Conservation (phyloP, 768 basidiomycete species). For the Tubosaeta brunneosetosa region DNA sequence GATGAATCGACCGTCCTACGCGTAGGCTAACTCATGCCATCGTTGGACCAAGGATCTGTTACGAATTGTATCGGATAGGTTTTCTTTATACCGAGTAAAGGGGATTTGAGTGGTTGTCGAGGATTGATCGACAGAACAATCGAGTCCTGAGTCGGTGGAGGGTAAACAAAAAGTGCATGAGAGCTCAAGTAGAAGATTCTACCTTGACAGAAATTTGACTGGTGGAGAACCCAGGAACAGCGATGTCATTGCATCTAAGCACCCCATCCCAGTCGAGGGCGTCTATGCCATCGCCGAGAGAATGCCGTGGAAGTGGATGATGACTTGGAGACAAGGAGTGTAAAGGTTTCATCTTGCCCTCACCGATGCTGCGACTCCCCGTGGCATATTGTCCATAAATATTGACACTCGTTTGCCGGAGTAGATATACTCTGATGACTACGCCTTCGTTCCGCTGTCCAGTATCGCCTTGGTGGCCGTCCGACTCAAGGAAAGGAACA, state of each 20-base stretch:
- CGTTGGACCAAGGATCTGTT: conserved; percentile 49
- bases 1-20: neutral
- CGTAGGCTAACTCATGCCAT: neutral
- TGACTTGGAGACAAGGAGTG: conserved; percentile 31
- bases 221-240: conserved; percentile 44
- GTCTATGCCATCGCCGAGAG: conserved; percentile 28
- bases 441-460: conserved; percentile 9
- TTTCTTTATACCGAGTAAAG: conserved; percentile 35
- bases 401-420: conserved; percentile 45
- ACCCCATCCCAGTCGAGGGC: conserved; percentile 63
- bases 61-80: conserved; percentile 53
- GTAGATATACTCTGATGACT: conserved; percentile 45
- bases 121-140: conserved; percentile 49
- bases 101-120: conserved; percentile 34
- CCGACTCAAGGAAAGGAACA: conserved; percentile 38
- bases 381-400: conserved; percentile 20
- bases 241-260: conserved; percentile 35
- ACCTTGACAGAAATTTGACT: conserved; percentile 49
- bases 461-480: neutral
- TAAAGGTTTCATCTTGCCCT: conserved; percentile 45
- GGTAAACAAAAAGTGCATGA: neutral
- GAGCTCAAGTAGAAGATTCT: conserved; percentile 6
- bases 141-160: conserved; percentile 45
- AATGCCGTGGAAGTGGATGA: conserved; percentile 1
- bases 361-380: conserved; percentile 35